Base-by-base conservation (phyloP, 1,284 basidiomycete genomes). In the Vanrija pseudolonga region DNA sequence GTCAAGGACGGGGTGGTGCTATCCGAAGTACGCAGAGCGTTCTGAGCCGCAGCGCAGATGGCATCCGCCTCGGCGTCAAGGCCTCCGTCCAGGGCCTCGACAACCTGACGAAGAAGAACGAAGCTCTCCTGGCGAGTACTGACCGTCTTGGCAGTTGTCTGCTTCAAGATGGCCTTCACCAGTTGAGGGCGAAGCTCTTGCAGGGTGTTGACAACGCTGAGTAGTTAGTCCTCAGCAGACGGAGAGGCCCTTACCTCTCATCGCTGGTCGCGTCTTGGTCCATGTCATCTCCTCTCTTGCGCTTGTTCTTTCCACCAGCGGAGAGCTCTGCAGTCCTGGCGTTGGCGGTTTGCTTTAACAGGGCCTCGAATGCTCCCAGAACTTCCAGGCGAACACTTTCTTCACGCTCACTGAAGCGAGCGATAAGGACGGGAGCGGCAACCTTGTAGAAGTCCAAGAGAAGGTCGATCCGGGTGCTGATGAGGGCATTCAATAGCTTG, bases 361-460 rank as follows among this genome's bases (percentile, higher is more conserved):
- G 80, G 0, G 83, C 78, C 22, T 84, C 83, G 67, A 95, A 95
- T 0, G 95, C 89, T 0, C 86, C 80, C 84, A 95, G 92, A 8
- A 98, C 82, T 74, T 99, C 95, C 18, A 96, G 79, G n/a, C 90
- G 84, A 18, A 98, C 96, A 15, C 89, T 95, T 67, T 93, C 90
- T 76, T 99, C 96, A 38, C 96, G 87, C 74, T 99, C 96, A 37
- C 84, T 86, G 67, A 98, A 95, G 26, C 94, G 85, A 9, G 88
- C 85, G 51, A 96, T 90, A 43, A 99, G 81, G 5, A 90, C 82
- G 0, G 91, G 91, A 0, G 91, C 89, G 6, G 97, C 85, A 5
- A 84, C 84, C 68, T 85, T 85, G 78, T 90, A 95, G 48, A 96
- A 82, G 2, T 85, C 80, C 5, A 80, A 76, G 4, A 97, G 81